phyloP scores from a whole-genome alignment of 805 yeast species.

The Scheffersomyces lignosus region DNA sequence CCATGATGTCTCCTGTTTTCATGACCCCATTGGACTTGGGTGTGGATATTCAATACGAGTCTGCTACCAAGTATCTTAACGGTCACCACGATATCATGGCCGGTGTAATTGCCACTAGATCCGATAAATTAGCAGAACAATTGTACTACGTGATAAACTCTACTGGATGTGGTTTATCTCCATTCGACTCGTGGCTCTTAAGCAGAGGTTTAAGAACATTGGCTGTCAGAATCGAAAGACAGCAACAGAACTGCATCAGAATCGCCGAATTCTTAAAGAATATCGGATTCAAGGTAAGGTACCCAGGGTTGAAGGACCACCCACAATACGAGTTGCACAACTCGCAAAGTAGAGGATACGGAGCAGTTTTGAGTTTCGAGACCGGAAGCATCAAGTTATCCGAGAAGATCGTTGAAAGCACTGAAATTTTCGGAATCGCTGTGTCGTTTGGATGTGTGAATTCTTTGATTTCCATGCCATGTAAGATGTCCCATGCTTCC shows the following conservation, averaged over 20 bases:
- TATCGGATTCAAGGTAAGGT: constrained; percentile 75
- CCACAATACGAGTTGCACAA: constrained; percentile 81
- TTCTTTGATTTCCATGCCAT: constrained; percentile 89
- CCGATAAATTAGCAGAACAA: constrained; percentile 61
- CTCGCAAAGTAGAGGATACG: constrained; percentile 78
- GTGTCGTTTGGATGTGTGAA: constrained; percentile 95
- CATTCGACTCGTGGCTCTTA: constrained; percentile 90
- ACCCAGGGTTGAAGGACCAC: constrained; percentile 80
- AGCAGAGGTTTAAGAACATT: constrained; percentile 87
- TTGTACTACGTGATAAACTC: constrained; percentile 80
- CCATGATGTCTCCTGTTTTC: constrained; percentile 92
- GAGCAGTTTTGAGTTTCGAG: constrained; percentile 86
- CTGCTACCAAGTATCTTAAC: constrained; percentile 88
- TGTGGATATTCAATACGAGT: constrained; percentile 89
- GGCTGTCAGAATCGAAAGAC: constrained; percentile 77
- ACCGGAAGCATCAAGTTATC: constrained; percentile 72
- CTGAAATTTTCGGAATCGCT: constrained; percentile 81
- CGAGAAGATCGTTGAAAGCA: constrained; percentile 71
- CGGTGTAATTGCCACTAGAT: constrained; percentile 78
- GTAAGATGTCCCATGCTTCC: constrained; percentile 96
- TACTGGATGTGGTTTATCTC: constrained; percentile 88
- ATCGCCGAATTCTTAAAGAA: constrained; percentile 72
- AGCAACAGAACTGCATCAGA: constrained; percentile 75
- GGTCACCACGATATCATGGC: constrained; percentile 99
- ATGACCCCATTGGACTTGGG: constrained; percentile 85